Conservation (phyloP, 345 rosid species). For the Acer negundo region DNA sequence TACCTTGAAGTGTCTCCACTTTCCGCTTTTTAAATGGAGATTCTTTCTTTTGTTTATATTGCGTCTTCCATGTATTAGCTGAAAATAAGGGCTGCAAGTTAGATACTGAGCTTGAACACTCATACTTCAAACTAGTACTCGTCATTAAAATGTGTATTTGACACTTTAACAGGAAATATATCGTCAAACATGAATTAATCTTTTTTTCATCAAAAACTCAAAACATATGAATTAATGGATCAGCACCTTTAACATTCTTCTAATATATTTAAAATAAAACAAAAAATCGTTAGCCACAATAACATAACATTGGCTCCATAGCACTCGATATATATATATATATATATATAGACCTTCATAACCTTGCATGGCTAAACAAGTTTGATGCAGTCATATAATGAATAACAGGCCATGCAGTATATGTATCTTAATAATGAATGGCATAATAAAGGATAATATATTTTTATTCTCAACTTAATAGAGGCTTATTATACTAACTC, state of each 20-base stretch:
- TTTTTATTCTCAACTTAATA: neutral
- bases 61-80: conserved; percentile 75
- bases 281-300: conserved; percentile 1
- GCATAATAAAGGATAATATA: neutral
- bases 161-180: neutral
- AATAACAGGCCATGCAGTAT: neutral
- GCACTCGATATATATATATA: neutral
- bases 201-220: neutral
- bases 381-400: neutral
- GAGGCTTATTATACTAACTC: neutral
- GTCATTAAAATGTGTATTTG: neutral
- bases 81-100: conserved; percentile 32
- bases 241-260: neutral
- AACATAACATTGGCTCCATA: neutral
- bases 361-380: neutral
- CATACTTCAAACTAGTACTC: neutral
- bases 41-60: conserved; percentile 71
- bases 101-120: conserved; percentile 16
- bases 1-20: conserved; percentile 83
- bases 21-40: conserved; percentile 76
- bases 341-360: neutral
- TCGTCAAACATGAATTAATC: neutral
- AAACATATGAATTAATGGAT: neutral
- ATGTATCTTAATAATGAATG: neutral
- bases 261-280: neutral